phyloP scores from a whole-genome alignment of 257 asterid species.

The Buddleja alternifolia region DNA sequence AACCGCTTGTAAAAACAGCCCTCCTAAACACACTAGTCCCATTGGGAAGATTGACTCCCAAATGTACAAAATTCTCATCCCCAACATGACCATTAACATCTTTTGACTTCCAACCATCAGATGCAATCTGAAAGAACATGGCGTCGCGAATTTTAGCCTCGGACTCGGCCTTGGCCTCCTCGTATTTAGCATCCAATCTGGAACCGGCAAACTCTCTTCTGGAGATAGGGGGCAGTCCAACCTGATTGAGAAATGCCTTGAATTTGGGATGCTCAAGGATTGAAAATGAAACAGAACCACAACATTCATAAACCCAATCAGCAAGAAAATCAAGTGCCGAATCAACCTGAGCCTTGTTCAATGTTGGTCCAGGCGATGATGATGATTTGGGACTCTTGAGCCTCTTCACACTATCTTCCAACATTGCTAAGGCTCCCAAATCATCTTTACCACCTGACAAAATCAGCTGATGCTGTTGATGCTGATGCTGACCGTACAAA shows the following conservation, averaged over 20 bases:
- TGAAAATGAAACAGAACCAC: conserved; percentile 83
- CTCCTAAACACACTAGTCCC: conserved; percentile 80
- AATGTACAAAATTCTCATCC: conserved; percentile 68
- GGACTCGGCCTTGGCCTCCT: conserved; percentile 65
- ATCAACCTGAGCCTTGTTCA: conserved; percentile 73
- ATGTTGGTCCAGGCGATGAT: conserved; percentile 55
- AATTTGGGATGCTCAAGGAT: conserved; percentile 92
- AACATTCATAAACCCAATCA: conserved; percentile 91
- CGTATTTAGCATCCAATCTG: conserved; percentile 70
- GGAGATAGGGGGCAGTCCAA: conserved; percentile 74
- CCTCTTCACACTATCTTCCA: conserved; percentile 88
- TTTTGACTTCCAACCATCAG: conserved; percentile 83
- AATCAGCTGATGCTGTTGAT: conserved; percentile 56
- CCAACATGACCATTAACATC: conserved; percentile 32
- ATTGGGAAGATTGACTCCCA: conserved; percentile 89
- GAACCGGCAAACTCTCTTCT: conserved; percentile 62
- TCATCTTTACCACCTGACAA: conserved; percentile 96
- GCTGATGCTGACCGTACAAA: conserved; percentile 45
- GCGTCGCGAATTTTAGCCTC: conserved; percentile 93
- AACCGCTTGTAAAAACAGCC: conserved; percentile 73
- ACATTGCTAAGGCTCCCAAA: conserved; percentile 82
- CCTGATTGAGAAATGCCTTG: conserved; percentile 75
- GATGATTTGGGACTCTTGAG: conserved; percentile 85
- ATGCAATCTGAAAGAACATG: conserved; percentile 90
- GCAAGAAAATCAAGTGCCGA: conserved; percentile 72